These are phyloP conservation scores for Peniophora sp. DNA, from an alignment of 1,284 basidiomycete species.

Conservation along the genomic window DNA sequence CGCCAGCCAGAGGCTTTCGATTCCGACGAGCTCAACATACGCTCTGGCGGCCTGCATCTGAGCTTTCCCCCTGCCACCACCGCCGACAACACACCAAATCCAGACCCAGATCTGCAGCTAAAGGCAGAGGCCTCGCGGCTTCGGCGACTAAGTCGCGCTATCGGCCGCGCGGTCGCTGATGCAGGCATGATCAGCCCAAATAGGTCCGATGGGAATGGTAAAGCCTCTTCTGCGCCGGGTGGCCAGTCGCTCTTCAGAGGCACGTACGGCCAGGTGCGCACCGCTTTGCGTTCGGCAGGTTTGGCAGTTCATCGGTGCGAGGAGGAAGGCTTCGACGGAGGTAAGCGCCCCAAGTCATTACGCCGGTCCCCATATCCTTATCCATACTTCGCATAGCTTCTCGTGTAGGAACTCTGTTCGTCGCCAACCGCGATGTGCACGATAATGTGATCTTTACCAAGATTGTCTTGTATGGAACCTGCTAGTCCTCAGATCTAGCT, in stretches of 20 bases:
- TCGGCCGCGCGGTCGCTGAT: constrained; percentile 34
- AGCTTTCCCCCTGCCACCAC: constrained; percentile 20
- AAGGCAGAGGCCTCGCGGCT: constrained; percentile 26
- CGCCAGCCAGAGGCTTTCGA: constrained; percentile 6
- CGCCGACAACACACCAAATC: no score
- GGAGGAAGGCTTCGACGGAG: constrained; percentile 25
- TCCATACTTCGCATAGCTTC: constrained; percentile 24
- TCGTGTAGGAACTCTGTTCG: constrained; percentile 37
- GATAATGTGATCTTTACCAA: constrained; percentile 32
- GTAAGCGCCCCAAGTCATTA: constrained; percentile 18
- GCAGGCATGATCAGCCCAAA: constrained; percentile 38
- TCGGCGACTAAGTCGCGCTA: constrained; percentile 29
- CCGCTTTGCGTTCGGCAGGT: constrained; percentile 33
- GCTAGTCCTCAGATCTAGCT: not conserved
- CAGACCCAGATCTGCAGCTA: constrained; percentile 11
- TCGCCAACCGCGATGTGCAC: constrained; percentile 24
- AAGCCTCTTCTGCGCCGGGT: constrained; percentile 12
- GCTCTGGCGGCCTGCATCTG: constrained; percentile 29
- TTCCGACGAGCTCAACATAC: constrained; percentile 10
- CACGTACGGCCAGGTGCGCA: constrained; percentile 41
- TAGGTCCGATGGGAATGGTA: constrained; percentile 2
- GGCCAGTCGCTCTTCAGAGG: constrained; percentile 33
- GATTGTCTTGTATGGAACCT: constrained; percentile 34
- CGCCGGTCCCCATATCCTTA: not conserved
- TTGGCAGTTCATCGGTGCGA: constrained; percentile 30